Conservation (phyloP, 257 asterid genomes). For the Solanum verrucosum region DNA sequence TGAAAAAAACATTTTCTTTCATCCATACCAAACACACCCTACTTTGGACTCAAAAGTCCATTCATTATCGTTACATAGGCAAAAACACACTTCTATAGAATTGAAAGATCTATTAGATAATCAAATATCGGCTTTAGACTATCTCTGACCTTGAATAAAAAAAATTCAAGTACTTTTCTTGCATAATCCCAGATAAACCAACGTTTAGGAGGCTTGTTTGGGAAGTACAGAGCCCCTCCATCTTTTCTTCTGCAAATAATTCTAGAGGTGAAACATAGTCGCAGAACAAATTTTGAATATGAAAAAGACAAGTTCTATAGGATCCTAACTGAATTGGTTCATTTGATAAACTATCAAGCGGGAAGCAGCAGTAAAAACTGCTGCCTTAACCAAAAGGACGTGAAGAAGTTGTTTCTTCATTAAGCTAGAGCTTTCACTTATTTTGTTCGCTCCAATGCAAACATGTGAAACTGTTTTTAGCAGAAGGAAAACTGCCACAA, state of each 20-base stretch:
- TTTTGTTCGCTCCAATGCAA: background rate
- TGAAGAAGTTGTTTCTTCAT: background rate
- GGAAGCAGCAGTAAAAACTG: background rate
- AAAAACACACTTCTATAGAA: background rate
- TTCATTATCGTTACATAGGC: background rate
- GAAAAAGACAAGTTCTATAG: background rate
- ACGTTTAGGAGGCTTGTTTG: background rate
- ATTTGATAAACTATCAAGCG: background rate
- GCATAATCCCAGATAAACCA: background rate
- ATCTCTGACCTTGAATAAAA: background rate
- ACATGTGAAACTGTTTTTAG: background rate
- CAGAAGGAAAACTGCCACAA: background rate
- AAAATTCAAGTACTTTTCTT: background rate
- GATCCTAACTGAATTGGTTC: background rate
- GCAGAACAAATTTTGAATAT: background rate
- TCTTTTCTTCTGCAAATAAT: background rate
- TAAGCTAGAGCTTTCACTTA: background rate
- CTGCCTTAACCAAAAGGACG: background rate
- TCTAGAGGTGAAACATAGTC: background rate
- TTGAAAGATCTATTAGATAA: background rate
- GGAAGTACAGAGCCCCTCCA: background rate
- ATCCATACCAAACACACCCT: background rate
- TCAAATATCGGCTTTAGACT: background rate
- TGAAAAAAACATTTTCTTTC: background rate
- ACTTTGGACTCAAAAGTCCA: background rate